Conservation (phyloP, 2,329 filamentous ascomycete species). For the Fusarium sp. region DNA sequence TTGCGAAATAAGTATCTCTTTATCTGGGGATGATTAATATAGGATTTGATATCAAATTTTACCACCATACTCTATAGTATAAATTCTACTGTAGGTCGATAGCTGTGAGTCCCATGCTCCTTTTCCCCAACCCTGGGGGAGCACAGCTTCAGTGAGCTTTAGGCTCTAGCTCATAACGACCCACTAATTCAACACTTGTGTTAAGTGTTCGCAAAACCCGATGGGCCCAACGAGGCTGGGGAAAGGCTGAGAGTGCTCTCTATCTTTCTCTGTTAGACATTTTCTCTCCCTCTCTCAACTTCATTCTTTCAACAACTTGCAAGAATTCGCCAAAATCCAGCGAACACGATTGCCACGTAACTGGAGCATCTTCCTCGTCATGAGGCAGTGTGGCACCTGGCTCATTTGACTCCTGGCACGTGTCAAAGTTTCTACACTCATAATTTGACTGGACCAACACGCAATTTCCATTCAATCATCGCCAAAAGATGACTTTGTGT, state of each 20-base stretch:
- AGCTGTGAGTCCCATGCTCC: too few relatives aligned
- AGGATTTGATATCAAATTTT: not conserved
- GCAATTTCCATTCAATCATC: conserved; percentile 4
- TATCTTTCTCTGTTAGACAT: not conserved
- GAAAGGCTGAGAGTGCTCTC: conserved; percentile 40
- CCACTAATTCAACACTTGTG: conserved; percentile 8
- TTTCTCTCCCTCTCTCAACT: not conserved
- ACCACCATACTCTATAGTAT: not conserved
- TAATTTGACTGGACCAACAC: conserved; percentile 1
- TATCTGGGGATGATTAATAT: not conserved
- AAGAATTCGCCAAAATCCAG: not conserved
- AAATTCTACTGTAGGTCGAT: not conserved
- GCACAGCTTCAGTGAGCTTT: conserved; percentile 11
- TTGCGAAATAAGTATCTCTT: not conserved
- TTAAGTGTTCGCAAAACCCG: conserved; percentile 17
- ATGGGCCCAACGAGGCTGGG: conserved; percentile 41
- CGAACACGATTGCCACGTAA: not conserved
- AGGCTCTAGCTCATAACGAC: conserved; percentile 14
- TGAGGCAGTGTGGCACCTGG: conserved; percentile 35
- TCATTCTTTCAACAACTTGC: not conserved
- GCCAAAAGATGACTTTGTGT: conserved; percentile 56
- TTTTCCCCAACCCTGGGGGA: not conserved
- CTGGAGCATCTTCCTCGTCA: conserved; percentile 20
- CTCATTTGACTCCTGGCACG: conserved; percentile 25
- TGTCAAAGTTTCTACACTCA: conserved; percentile 10